These are phyloP conservation scores for Globisporangium polare DNA, from an alignment of 352 stramenopile genomes.

Conservation along the genomic window DNA sequence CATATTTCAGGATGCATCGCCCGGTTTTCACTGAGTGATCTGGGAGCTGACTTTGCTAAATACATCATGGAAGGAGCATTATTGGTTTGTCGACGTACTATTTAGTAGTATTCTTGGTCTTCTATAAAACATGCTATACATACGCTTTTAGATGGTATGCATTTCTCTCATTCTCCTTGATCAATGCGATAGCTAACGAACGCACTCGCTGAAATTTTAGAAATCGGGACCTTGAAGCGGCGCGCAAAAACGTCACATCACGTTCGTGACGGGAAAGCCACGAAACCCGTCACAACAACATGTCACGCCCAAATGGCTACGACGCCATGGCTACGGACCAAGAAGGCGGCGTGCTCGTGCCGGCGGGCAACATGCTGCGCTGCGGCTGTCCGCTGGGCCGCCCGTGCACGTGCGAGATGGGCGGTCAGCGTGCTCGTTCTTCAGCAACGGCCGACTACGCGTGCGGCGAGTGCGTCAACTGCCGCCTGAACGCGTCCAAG, in stretches of 20 bases:
- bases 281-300: neutral
- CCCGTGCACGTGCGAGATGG: constrained; percentile 62
- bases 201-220: too few species aligned
- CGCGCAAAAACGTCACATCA: neutral
- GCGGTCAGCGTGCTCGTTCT: neutral
- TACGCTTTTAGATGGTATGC: too few species aligned
- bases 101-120: too few species aligned
- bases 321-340: too few species aligned
- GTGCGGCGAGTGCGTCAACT: constrained; percentile 60
- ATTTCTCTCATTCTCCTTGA: too few species aligned
- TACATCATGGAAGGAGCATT: too few species aligned
- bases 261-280: neutral
- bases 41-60: too few species aligned
- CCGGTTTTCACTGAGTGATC: too few species aligned
- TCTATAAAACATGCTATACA: too few species aligned
- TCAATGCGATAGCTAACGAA: too few species aligned
- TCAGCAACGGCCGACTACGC: constrained; percentile 3
- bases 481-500: constrained; percentile 43
- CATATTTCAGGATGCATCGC: too few species aligned
- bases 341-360: constrained; percentile 21
- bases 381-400: constrained; percentile 59
- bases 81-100: too few species aligned
- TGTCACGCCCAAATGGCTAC: neutral
- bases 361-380: constrained; percentile 43
- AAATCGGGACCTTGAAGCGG: neutral